phyloP scores from a whole-genome alignment of 73 alveolate genomes.

The Tetrahymena thermophila region DNA sequence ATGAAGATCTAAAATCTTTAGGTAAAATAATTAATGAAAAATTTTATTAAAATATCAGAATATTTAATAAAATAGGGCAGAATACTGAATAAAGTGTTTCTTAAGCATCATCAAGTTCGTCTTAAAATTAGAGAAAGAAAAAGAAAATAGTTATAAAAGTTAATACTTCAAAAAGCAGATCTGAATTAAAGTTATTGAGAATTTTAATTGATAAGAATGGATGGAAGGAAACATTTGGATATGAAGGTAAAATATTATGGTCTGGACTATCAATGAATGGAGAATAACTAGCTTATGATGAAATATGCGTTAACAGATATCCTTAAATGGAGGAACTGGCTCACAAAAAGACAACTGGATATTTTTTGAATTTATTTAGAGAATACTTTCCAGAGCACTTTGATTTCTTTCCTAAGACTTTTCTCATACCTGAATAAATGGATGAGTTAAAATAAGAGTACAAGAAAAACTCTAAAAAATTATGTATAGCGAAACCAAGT shows the following conservation, averaged over 20 bases:
- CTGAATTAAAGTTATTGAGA: slow-evolving; percentile 3
- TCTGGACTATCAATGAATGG: slow-evolving; percentile 40
- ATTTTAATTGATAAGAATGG: slow-evolving; percentile 8
- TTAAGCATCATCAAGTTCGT: neutral
- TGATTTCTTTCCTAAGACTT: slow-evolving; percentile 63
- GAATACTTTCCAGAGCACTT: slow-evolving; percentile 71
- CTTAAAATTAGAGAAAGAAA: neutral
- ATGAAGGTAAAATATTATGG: slow-evolving; percentile 40
- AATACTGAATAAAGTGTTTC: neutral
- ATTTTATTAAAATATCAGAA: neutral
- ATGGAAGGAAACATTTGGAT: slow-evolving; percentile 39
- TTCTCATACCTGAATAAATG: slow-evolving; percentile 60
- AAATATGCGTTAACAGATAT: slow-evolving; percentile 44
- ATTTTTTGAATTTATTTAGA: slow-evolving; percentile 50
- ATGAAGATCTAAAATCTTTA: neutral
- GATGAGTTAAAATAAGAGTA: slow-evolving; percentile 53
- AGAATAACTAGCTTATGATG: slow-evolving; percentile 15
- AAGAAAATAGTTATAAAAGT: slow-evolving; percentile 1
- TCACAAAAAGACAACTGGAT: slow-evolving; percentile 58
- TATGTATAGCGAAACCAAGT: slow-evolving; percentile 70
- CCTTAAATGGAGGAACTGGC: slow-evolving; percentile 71
- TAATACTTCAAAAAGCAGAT: slow-evolving; percentile 12
- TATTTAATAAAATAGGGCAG: neutral
- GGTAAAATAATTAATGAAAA: neutral
- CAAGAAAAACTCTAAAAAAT: neutral